Conservation (phyloP, 2,329 filamentous ascomycete species). For the Alternaria atra region DNA sequence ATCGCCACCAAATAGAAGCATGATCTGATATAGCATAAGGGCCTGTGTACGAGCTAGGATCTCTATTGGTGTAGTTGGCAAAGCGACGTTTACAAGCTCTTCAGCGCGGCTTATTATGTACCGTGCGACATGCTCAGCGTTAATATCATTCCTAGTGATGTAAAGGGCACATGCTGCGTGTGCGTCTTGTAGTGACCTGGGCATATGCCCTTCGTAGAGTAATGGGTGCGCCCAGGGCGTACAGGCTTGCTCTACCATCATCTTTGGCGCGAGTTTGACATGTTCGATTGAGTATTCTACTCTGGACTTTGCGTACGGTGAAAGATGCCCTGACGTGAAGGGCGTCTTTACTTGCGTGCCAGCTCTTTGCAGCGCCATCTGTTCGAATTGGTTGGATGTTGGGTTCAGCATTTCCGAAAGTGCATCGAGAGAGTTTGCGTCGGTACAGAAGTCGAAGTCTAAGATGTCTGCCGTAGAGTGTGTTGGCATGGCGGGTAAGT, state of each 20-base stretch:
- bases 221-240: slow-evolving; percentile 64
- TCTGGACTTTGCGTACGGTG: slow-evolving; percentile 31
- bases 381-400: slow-evolving; percentile 1
- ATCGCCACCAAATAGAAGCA: slow-evolving; percentile 39
- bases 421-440: slow-evolving; percentile 62
- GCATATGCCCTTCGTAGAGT: slow-evolving; percentile 64
- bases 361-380: background rate
- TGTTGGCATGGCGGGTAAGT: slow-evolving; percentile 12
- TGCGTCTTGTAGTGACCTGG: slow-evolving; percentile 62
- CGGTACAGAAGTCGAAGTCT: slow-evolving; percentile 31
- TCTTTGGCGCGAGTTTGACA: slow-evolving; percentile 36
- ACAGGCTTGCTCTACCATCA: slow-evolving; percentile 60
- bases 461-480: slow-evolving; percentile 13
- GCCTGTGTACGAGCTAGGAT: slow-evolving; percentile 41
- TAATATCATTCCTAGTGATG: slow-evolving; percentile 59
- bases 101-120: slow-evolving; percentile 58
- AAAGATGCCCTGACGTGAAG: slow-evolving; percentile 26
- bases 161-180: slow-evolving; percentile 64
- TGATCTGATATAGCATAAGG: slow-evolving; percentile 41
- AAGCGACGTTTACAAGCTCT: slow-evolving; percentile 51
- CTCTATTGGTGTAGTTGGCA: slow-evolving; percentile 26
- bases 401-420: slow-evolving; percentile 42
- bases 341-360: background rate
- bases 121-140: slow-evolving; percentile 59
- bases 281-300: slow-evolving; percentile 39